Evolutionary conservation across 2,329 filamentous ascomycete species (phyloP).

Genomic region (Ophiostoma ulmi): DNA sequence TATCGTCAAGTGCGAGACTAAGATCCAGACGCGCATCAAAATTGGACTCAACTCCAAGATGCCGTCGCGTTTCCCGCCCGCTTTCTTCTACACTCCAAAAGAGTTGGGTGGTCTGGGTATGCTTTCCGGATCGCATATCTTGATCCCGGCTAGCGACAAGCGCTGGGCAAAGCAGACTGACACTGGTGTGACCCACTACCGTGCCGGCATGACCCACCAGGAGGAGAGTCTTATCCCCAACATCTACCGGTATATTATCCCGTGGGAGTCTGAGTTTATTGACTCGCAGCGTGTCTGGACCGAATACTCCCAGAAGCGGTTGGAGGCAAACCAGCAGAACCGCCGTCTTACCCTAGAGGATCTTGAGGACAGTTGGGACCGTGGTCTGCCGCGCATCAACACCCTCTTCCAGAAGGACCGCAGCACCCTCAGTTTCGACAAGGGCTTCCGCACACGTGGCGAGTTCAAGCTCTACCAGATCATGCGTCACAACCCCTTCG

Average conservation of each 20-base stretch:
- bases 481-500: conserved; percentile 99
- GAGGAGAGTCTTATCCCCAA: conserved; percentile 97
- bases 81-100: conserved; percentile 98
- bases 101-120: conserved; percentile 95
- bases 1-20: conserved; percentile 98
- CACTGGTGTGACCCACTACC: conserved; percentile 92
- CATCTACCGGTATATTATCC: conserved; percentile 98
- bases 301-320: conserved; percentile 95
- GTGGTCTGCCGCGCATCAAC: conserved; percentile 94
- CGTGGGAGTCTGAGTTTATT: conserved; percentile 98
- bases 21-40: conserved; percentile 98
- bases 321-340: conserved; percentile 97
- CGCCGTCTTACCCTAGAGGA: conserved; percentile 90
- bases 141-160: conserved; percentile 96
- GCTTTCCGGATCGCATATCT: conserved; percentile 97
- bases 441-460: conserved; percentile 89
- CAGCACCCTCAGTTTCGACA: conserved; percentile 95
- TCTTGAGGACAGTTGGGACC: conserved; percentile 96
- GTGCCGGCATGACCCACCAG: conserved; percentile 95
- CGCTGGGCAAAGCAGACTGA: conserved; percentile 98
- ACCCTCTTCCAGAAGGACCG: conserved; percentile 98
- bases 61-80: conserved; percentile 96
- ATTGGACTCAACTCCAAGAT: conserved; percentile 99
- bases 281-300: conserved; percentile 99
- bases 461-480: conserved; percentile 98